phyloP scores from a whole-genome alignment of 108 stramenopile genomes.

The Seminavis robusta region DNA sequence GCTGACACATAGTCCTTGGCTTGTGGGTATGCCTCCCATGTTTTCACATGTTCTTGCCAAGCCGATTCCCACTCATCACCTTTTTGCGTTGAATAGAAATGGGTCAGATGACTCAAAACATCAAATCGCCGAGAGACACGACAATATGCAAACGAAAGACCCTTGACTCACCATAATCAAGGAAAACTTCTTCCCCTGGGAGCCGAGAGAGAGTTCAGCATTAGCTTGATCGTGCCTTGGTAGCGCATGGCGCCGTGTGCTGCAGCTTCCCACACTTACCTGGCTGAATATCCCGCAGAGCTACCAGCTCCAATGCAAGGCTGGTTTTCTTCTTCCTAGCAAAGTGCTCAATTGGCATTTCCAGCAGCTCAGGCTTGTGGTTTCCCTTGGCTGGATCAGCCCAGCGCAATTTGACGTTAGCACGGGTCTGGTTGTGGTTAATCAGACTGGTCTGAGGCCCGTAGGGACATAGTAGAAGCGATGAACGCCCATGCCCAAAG shows the following conservation, averaged over 20 bases:
- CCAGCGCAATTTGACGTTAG: conserved; percentile 71
- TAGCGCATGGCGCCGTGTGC: too few species aligned
- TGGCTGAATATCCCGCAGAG: conserved; percentile 45
- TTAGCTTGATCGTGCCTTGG: too few species aligned
- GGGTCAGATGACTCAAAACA: too few species aligned
- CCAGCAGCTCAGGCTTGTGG: conserved; percentile 50
- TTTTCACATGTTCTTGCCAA: conserved; percentile 40
- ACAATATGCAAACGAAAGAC: too few species aligned
- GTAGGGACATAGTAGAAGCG: conserved; percentile 73
- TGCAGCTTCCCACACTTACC: too few species aligned
- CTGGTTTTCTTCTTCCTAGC: conserved; percentile 40
- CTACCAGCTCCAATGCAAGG: conserved; percentile 49
- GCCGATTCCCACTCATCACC: conserved; percentile 46
- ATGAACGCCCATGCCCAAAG: conserved; percentile 45
- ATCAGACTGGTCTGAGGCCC: conserved; percentile 51
- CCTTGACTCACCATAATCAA: conserved; percentile 82
- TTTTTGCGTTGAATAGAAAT: too few species aligned
- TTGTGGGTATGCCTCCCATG: conserved; percentile 13
- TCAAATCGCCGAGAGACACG: too few species aligned
- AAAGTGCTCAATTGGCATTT: conserved; percentile 48
- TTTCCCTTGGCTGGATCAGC: conserved; percentile 12
- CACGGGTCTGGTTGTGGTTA: conserved; percentile 61
- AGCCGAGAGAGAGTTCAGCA: too few species aligned
- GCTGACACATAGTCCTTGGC: conserved; percentile 36
- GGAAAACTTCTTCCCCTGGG: conserved; percentile 68